Base-by-base conservation (phyloP, 1,284 basidiomycete species). In the Albatrellus sp. region DNA sequence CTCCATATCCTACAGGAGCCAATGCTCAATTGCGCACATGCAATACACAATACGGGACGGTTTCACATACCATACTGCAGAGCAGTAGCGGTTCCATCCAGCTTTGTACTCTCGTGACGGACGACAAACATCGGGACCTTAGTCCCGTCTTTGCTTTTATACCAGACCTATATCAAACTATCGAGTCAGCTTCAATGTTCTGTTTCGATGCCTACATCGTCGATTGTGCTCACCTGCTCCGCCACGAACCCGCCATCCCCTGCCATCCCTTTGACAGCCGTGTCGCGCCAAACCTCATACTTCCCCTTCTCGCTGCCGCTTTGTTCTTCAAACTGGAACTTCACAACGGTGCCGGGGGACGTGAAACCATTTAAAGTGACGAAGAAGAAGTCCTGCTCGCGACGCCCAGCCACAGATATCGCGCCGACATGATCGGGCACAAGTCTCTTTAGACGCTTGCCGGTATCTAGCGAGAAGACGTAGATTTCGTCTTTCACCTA, bases 61-160 rank as follows among this genome's bases (percentile, higher is more conserved):
- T 24, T 17, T 33, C 50, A 58, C 67, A 60, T 56, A 73, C 83
- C 86, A 52, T 90, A 92, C 56, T 90, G 81, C 20, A 90, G 67
- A 0, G 76, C 83, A 4, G 89, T 79, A 0, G 86, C 84, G 0
- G 78, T 81, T 8, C 88, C 88, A 52, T 91, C 83, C 44, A 76
- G 68, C 51, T 71, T 65, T 14, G 81, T 84, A 17, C 69, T 71
- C 57, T 84, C 84, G 56, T 83, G 83, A 42, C 78, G 72, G 28
- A 90, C 86, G 47, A 92, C 72, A 57, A 90, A 92, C 86, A 92
- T 90, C 2, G 89, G 88, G 30, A 92, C 69, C 42, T 70, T 73
- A 2, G 87, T 90, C 0, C 87, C 86, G 55, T 92, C 90, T 58
- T 84, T 85, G 61, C 77, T 80, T 16, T 67, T 59, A 54, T 80